These are phyloP conservation scores for Penicillium sp. DNA, from an alignment of 2,329 filamentous ascomycete genomes.

Conservation along the genomic window DNA sequence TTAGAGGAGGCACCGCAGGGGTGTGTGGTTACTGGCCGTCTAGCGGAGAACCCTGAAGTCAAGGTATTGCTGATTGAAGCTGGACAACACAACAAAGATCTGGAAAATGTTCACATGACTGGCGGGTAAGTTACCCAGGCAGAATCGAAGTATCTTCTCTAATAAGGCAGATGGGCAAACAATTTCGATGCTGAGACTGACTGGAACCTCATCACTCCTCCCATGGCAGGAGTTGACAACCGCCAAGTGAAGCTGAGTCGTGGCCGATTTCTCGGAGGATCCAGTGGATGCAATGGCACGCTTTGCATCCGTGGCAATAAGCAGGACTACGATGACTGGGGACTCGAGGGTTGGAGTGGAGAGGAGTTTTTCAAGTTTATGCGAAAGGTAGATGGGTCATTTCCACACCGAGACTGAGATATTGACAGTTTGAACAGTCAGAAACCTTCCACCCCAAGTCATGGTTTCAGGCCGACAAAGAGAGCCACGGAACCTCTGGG, in stretches of 20 bases:
- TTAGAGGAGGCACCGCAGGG: conserved; percentile 51
- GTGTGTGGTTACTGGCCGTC: conserved; percentile 50
- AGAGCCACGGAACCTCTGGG: conserved; percentile 53
- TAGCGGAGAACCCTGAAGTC: conserved; percentile 46
- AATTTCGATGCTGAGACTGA: conserved; percentile 46
- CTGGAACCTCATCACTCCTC: conserved; percentile 46
- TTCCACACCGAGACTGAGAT: not conserved
- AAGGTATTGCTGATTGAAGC: conserved; percentile 50
- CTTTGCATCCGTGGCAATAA: conserved; percentile 45
- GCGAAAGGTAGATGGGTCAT: conserved; percentile 46
- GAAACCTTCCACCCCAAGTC: conserved; percentile 60
- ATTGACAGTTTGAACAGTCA: conserved; percentile 32
- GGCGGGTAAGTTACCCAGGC: conserved; percentile 35
- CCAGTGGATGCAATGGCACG: conserved; percentile 47
- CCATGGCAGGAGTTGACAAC: conserved; percentile 42
- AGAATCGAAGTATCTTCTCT: not conserved
- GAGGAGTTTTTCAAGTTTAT: conserved; percentile 59
- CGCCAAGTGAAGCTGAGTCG: conserved; percentile 46
- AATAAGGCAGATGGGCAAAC: conserved; percentile 40
- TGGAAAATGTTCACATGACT: conserved; percentile 49
- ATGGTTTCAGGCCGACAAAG: conserved; percentile 54
- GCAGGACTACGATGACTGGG: conserved; percentile 57
- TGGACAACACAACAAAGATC: conserved; percentile 46
- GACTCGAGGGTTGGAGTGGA: conserved; percentile 54
- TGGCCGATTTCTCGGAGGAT: conserved; percentile 46